phyloP scores from a whole-genome alignment of 352 stramenopile genomes.

The Phytophthora kernoviae region DNA sequence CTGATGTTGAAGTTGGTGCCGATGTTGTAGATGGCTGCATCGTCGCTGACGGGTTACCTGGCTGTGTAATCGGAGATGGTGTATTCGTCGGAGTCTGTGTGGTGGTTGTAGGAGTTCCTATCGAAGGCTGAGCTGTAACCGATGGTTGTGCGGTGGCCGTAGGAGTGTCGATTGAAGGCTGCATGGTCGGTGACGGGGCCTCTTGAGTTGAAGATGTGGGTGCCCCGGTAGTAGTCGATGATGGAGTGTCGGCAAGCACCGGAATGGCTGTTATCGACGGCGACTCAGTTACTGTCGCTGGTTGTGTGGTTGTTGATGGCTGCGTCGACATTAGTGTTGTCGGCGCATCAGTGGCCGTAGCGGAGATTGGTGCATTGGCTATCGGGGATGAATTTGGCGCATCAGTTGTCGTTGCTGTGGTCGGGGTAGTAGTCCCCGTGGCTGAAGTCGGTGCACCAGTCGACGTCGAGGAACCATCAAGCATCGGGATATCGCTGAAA shows the following conservation, averaged over 20 bases:
- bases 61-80: conserved; percentile 4
- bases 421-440: background rate
- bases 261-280: background rate
- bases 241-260: background rate
- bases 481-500: no score
- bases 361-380: conserved; percentile 4
- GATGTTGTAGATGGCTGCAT: conserved; percentile 7
- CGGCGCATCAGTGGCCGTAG: conserved; percentile 8
- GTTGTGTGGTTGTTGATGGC: conserved; percentile 4
- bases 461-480: no score
- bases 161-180: conserved; percentile 2
- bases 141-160: background rate
- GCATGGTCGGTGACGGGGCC: background rate
- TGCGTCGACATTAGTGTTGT: conserved; percentile 3
- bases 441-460: background rate
- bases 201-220: background rate
- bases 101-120: conserved; percentile 2
- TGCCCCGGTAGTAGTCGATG: background rate
- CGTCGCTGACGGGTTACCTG: background rate
- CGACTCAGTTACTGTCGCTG: background rate
- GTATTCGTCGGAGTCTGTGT: conserved; percentile 5
- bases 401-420: background rate
- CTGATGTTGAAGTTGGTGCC: background rate
- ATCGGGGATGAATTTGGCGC: no score
- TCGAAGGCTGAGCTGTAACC: background rate